Evolutionary conservation across 495 filamentous ascomycete genomes (phyloP), one percentile per base, ranked within the genome.

Genomic region (Neurospora intermedia): DNA sequence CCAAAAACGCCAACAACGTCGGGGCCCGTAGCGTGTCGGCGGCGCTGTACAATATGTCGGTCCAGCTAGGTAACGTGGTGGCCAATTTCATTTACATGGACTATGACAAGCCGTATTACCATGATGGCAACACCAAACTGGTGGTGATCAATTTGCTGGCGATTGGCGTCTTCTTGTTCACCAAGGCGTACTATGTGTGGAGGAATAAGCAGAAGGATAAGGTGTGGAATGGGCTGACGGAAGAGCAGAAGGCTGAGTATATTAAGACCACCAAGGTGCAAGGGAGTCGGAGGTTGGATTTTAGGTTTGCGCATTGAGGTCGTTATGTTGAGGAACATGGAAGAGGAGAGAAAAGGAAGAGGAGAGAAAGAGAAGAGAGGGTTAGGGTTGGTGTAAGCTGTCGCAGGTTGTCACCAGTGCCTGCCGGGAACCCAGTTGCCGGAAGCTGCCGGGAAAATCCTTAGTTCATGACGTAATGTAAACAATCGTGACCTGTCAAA

Each of bases 71-170:
- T 43, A 78, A 54, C 27, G 77, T 73, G 66, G 75, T 69, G 18
- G 46, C 69, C 40, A 43, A 73, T 70, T 77, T 79, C 74, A 78
- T 73, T 62, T 79, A 79, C 70, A 71, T 73, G 59, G 73, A 70
- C 75, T 81, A 94, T 91, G 91, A 84, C 81, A 46, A 90, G 92
- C 11, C 92, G 91, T 81, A 91, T 40, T 92, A 92, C 74, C 86
- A 85, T 5, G 82, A 84, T 39, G 92, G 92, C 0, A 93, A 94
- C 77, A 85, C 83, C 35, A 85, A 87, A 0, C 81, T 93, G 1
- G 83, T 94, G n/a, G 85, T 78, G 4, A 79, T 93, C 27, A 82
- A 80, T 41, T 59, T 79, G 2, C 27, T 82, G 35, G 75, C 77
- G 1, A 79, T 84, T 43, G 72, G 76, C 11, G 35, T 81, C 6